Evolutionary conservation across 352 stramenopile genomes (phyloP), one percentile per base, ranked within the genome.

Genomic region (Pythium phragmiticola): DNA sequence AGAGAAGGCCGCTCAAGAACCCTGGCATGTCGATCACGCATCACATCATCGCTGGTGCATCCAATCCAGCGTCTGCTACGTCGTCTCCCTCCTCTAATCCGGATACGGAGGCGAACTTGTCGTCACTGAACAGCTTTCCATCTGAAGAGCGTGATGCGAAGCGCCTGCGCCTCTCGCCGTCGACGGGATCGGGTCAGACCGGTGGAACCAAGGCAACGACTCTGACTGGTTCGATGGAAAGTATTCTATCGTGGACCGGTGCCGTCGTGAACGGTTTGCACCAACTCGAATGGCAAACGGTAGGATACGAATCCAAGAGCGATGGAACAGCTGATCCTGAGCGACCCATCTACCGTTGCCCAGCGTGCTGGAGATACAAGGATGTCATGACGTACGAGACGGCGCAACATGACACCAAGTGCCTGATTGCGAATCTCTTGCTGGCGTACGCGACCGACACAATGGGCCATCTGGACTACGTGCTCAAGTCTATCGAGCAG

Each of bases 301-400:
- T 92, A 28, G 85, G 85, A 6, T 92, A 92, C 50, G 85, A 94
- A 55, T 89, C 74, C 69, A 90, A 88, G 60, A 74, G 53, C 4
- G 83, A 94, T 49, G 85, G 83, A 14, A 82, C 73, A 9, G 75
- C 82, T 1, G 83, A 94, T 46, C 76, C 77, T 0, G 83, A 94
- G 39, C 77, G 83, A 33, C 80, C 83, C 11, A 92, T 94, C 51
- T 94, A 92, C 45, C 85, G 85, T 0, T 94, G 85, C 56, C 85
- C 85, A 2, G 82, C 85, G 0, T 94, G 85, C 65, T 92, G 83
- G 83, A 73, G 83, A 45, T 92, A 92, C 76, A 92, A 94, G 60
- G 82, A 91, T 53, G 75, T 86, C 48, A 90, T 94, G 80, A 92
- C 85, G 13, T 92, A 89, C 55, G 83, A 94, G 21, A 88, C 80